Conservation (phyloP, 2,329 filamentous ascomycete genomes). For the Cladophialophora bantiana region DNA sequence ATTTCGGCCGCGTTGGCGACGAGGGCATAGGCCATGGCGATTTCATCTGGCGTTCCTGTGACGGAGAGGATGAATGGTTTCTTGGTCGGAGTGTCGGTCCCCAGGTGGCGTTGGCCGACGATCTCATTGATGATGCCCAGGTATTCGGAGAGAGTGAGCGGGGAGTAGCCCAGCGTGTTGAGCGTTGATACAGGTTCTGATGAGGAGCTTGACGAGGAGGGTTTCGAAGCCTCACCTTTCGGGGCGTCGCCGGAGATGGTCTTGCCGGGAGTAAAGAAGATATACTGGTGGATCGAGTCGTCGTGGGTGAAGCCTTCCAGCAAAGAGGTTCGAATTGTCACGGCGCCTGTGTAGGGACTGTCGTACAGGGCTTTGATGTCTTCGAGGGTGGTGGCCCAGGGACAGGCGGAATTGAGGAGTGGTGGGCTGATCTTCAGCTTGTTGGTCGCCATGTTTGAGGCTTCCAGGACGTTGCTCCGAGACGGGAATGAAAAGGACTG, state of each 20-base stretch:
- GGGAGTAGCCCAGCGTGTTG: conserved; percentile 79
- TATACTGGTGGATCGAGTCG: conserved; percentile 61
- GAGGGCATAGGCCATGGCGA: conserved; percentile 62
- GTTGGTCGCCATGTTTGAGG: conserved; percentile 16
- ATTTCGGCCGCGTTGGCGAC: conserved; percentile 53
- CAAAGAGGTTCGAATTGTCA: conserved; percentile 76
- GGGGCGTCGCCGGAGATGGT: conserved; percentile 26
- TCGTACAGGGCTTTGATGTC: conserved; percentile 69
- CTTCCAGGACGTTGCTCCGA: not conserved
- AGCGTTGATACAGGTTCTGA: conserved; percentile 47
- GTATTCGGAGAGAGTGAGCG: conserved; percentile 66
- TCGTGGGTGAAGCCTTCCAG: conserved; percentile 69
- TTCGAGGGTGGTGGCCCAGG: conserved; percentile 73
- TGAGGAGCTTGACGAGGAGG: conserved; percentile 24
- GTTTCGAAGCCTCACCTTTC: conserved; percentile 32
- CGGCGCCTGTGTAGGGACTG: conserved; percentile 70
- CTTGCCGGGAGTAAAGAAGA: conserved; percentile 40
- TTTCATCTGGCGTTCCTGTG: conserved; percentile 67
- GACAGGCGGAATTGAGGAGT: conserved; percentile 76
- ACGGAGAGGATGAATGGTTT: conserved; percentile 68
- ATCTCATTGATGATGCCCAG: conserved; percentile 61
- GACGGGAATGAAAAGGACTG: not conserved
- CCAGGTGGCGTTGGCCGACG: conserved; percentile 47
- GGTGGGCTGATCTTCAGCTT: conserved; percentile 63
- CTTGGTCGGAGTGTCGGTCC: conserved; percentile 52